phyloP scores from a whole-genome alignment of 2,329 filamentous ascomycete species.

The Calycina marina region DNA sequence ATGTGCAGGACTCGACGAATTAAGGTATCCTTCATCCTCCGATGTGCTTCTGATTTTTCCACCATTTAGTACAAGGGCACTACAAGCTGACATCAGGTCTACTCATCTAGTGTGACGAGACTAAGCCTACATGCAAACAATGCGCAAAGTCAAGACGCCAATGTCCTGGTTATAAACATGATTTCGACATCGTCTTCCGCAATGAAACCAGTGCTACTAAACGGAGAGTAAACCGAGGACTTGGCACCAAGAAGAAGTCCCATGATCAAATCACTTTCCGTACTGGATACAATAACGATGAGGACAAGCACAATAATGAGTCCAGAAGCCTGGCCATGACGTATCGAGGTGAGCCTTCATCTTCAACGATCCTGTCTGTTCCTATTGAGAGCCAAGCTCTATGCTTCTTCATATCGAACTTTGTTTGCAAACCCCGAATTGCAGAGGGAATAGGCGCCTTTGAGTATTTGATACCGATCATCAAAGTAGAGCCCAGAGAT shows the following conservation, averaged over 20 bases:
- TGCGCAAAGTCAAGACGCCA: constrained; percentile 47
- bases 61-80: too few relatives aligned
- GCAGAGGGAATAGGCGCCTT: constrained; percentile 39
- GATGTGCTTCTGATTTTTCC: too few relatives aligned
- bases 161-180: constrained; percentile 55
- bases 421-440: constrained; percentile 37
- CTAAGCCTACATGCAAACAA: constrained; percentile 49
- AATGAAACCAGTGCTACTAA: constrained; percentile 58
- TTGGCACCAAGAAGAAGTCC: constrained; percentile 30
- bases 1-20: constrained; percentile 61
- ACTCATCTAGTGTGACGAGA: constrained; percentile 45
- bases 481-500: constrained; percentile 29
- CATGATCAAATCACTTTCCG: too few relatives aligned
- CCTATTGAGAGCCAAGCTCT: constrained; percentile 39
- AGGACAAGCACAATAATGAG: constrained; percentile 4
- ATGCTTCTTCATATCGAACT: constrained; percentile 47
- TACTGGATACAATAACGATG: too few relatives aligned
- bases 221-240: constrained; percentile 42
- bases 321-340: constrained; percentile 4
- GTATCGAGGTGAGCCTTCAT: too few relatives aligned
- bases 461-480: constrained; percentile 42
- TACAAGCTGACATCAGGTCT: constrained; percentile 10
- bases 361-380: constrained; percentile 28
- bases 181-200: constrained; percentile 58
- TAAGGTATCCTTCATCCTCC: constrained; percentile 45